Evolutionary conservation across 257 asterid genomes (phyloP).

Genomic region (Penstemon eatonii): DNA sequence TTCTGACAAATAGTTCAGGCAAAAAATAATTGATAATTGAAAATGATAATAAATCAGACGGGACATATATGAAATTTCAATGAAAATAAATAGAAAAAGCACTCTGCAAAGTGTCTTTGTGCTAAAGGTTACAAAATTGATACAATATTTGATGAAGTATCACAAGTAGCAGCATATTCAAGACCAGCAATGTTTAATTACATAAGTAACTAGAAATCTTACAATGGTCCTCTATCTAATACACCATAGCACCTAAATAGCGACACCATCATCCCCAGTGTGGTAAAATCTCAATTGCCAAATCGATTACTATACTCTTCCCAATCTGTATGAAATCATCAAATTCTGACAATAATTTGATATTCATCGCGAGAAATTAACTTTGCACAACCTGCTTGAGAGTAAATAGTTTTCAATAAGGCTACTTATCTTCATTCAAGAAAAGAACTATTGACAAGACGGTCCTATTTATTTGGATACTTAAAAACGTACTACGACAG

Average conservation of each 20-base stretch:
- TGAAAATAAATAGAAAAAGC: neutral
- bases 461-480: neutral
- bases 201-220: constrained; percentile 1
- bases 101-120: no score
- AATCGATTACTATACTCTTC: neutral
- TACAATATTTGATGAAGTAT: neutral
- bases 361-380: neutral
- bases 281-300: neutral
- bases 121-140: no score
- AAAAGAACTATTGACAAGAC: neutral
- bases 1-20: neutral
- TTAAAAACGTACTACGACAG: constrained; percentile 6
- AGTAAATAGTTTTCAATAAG: neutral
- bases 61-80: neutral
- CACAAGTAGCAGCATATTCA: neutral
- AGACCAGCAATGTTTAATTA: neutral
- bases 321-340: neutral
- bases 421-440: constrained; percentile 4
- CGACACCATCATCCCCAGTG: neutral
- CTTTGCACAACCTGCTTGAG: neutral
- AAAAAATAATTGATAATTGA: neutral
- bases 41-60: neutral
- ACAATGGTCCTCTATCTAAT: neutral
- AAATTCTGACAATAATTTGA: neutral
- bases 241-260: constrained; percentile 5